A percentile compares a stretch with the other conserved stretches of the same genome.
Evolutionary conservation across 1,284 basidiomycete genomes (phyloP).

Genomic region (Vanrija sp.): DNA sequence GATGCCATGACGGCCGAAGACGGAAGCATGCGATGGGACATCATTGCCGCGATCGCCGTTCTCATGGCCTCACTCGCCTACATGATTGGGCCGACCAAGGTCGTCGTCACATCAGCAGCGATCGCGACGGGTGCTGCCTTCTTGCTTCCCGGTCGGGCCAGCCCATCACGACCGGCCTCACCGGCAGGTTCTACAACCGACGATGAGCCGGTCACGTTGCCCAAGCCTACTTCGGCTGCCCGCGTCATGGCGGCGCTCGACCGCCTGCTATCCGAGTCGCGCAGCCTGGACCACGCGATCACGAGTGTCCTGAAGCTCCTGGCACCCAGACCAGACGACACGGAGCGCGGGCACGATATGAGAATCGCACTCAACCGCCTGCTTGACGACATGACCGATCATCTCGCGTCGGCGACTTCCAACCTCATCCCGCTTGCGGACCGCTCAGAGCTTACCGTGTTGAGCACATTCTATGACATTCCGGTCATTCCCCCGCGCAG

Average conservation of each 20-base stretch:
- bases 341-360: constrained; percentile 23
- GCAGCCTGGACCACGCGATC: constrained; percentile 21
- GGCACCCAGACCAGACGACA: constrained; percentile 17
- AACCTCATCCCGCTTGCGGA: constrained; percentile 32
- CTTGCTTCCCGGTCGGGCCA: background rate
- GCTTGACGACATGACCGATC: constrained; percentile 38
- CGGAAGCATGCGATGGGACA: constrained; percentile 1
- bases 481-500: constrained; percentile 15
- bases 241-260: constrained; percentile 7
- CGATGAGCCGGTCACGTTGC: background rate
- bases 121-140: constrained; percentile 6
- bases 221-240: background rate
- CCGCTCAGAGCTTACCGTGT: constrained; percentile 27
- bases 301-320: constrained; percentile 25
- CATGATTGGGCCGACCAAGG: constrained; percentile 1
- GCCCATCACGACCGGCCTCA: background rate
- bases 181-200: background rate
- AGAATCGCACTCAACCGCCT: constrained; percentile 35
- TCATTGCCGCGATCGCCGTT: background rate
- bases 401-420: constrained; percentile 35
- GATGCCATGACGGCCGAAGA: background rate
- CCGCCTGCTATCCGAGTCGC: constrained; percentile 22
- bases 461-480: constrained; percentile 46
- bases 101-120: constrained; percentile 3
- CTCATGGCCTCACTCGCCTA: background rate